Evolutionary conservation across 345 rosid genomes (phyloP), one percentile per base, ranked within the genome.

Genomic region (Heritiera littoralis): DNA sequence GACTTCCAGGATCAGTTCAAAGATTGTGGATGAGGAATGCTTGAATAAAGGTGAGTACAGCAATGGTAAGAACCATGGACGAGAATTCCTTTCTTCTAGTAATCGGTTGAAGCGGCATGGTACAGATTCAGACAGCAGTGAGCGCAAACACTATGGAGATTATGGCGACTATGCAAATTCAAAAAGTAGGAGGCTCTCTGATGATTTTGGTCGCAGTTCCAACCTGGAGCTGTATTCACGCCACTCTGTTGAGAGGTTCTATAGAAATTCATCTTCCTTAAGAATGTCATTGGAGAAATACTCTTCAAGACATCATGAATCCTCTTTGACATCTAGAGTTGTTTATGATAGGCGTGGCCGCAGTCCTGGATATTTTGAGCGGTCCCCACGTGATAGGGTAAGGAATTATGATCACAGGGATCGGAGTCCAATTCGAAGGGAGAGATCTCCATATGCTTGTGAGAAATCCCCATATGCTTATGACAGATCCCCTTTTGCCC

Each of bases 181-280:
- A n/a, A 94, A 96, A 87, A 90, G 88, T 87, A 85, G 99, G 85
- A 92, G 89, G 84, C 81, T 92, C 77, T 88, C 91, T 52, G 95
- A 92, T 83, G 98, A 96, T 66, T 82, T 78, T 80, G 28, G 82
- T 64, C 95, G 97, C 18, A 55, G 84, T 60, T 78, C 86, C 61
- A 90, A 89, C 80, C 64, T 89, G 3, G 99, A 91, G 49, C 89
- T 91, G 85, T 85, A 88, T 83, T 86, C 92, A 30, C 88, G 88
- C 32, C 92, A 87, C 40, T 90, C 98, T 14, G 80, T 74, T 28
- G 98, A 96, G 78, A 90, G 92, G 83, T 80, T 54, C 45, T 79
- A 82, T 73, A 89, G 83, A 87, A 92, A 87, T 87, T 83, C 97
- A 78, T 90, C 91, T 82, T 87, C 92, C n/a, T 88, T 90, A 7